Evolutionary conservation across 1,139 yeast species (phyloP).

Genomic region (Hansenula sp.): DNA sequence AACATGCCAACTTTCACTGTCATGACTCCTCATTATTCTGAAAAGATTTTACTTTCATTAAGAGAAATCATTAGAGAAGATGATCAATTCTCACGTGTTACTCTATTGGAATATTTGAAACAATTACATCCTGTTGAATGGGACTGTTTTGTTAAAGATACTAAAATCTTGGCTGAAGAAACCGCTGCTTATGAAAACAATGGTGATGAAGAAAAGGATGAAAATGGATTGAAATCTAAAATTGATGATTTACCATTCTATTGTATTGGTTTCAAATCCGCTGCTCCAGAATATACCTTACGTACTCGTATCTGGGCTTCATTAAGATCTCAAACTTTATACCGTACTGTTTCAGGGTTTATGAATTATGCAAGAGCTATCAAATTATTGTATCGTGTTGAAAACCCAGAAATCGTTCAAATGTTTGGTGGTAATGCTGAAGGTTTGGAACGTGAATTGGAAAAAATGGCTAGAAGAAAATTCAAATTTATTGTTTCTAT

Average conservation of each 20-base stretch:
- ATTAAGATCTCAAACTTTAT: constrained; percentile 93
- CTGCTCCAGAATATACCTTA: constrained; percentile 97
- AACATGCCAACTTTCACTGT: constrained; percentile 99
- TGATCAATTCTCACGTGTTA: constrained; percentile 96
- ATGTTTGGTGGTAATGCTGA: constrained; percentile 99
- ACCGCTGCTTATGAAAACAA: constrained; percentile 81
- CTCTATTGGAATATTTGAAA: constrained; percentile 91
- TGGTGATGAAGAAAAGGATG: constrained; percentile 64
- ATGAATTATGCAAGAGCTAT: constrained; percentile 99
- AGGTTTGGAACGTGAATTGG: constrained; percentile 88
- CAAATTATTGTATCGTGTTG: constrained; percentile 94
- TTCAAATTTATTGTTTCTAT: constrained; percentile 95
- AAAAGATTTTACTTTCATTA: constrained; percentile 89
- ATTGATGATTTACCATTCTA: constrained; percentile 97
- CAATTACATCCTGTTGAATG: constrained; percentile 98
- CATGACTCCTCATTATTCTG: constrained; percentile 96
- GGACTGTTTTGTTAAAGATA: constrained; percentile 98
- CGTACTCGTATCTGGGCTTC: constrained; percentile 99
- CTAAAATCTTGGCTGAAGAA: constrained; percentile 97
- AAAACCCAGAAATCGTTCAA: constrained; percentile 97
- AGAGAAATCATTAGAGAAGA: constrained; percentile 98
- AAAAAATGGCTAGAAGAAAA: constrained; percentile 99
- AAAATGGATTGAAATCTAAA: constrained; percentile 74
- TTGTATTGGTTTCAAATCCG: constrained; percentile 98
- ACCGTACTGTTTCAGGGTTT: constrained; percentile 98